A percentile compares a stretch with the other conserved stretches of the same genome.
Conservation (phyloP, 768 basidiomycete genomes). For the Amanita pseudoporphyria region DNA sequence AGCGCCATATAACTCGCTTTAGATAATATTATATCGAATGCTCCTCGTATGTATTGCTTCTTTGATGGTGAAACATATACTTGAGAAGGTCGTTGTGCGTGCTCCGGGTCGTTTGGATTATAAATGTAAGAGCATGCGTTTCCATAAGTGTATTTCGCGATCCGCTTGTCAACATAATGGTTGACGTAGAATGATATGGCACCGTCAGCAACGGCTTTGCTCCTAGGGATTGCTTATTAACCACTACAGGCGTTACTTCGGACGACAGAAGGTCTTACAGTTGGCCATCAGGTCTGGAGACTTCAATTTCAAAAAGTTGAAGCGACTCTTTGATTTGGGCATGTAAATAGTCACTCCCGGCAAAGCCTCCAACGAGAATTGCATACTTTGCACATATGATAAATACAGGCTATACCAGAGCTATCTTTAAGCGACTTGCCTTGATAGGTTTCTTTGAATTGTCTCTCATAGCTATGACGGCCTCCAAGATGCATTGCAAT, state of each 20-base stretch:
- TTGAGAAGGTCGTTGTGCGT: constrained; percentile 2
- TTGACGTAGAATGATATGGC: constrained; percentile 15
- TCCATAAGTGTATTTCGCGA: constrained; percentile 12
- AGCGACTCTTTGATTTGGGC: constrained; percentile 23
- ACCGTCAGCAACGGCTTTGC: constrained; percentile 14
- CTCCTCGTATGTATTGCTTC: constrained; percentile 9
- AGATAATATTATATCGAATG: constrained; percentile 17
- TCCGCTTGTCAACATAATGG: constrained; percentile 10
- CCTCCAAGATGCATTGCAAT: constrained; percentile 9
- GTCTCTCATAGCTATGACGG: constrained; percentile 1
- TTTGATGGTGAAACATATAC: constrained; percentile 7
- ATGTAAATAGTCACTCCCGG: constrained; percentile 35
- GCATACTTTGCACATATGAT: constrained; percentile 12
- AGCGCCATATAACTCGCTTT: constrained; percentile 11
- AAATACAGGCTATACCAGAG: background rate
- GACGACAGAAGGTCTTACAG: constrained; percentile 21
- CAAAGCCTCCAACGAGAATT: constrained; percentile 36
- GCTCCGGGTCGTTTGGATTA: constrained; percentile 9
- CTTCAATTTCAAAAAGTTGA: constrained; percentile 17
- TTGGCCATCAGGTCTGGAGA: constrained; percentile 31
- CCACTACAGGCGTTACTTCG: background rate
- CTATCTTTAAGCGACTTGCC: background rate
- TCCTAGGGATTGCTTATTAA: constrained; percentile 6
- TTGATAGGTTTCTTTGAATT: background rate
- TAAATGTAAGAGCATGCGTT: constrained; percentile 10